Conservation (phyloP, 257 asterid species). For the Penstemon barbatus region DNA sequence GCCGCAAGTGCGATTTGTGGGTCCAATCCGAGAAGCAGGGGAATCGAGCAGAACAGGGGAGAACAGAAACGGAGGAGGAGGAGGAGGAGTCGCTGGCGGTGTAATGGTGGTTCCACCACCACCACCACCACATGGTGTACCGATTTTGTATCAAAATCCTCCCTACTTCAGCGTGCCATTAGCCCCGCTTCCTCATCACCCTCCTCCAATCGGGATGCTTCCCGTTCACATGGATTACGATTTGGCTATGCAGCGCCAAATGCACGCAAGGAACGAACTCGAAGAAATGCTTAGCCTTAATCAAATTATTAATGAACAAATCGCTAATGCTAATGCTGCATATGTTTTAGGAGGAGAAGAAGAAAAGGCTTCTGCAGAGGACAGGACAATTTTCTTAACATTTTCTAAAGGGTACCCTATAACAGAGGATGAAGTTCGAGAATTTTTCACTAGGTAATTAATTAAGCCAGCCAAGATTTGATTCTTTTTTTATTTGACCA, state of each 20-base stretch:
- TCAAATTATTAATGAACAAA: not conserved
- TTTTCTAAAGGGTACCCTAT: constrained; percentile 78
- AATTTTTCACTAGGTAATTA: constrained; percentile 60
- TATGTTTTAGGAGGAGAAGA: constrained; percentile 15
- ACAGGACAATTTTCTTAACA: constrained; percentile 70
- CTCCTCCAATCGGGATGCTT: not conserved
- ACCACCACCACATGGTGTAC: too few relatives aligned
- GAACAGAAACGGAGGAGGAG: not conserved
- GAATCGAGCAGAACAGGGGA: constrained; percentile 28
- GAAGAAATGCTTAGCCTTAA: constrained; percentile 26
- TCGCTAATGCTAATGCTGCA: not conserved
- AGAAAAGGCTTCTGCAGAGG: constrained; percentile 43
- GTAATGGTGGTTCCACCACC: not conserved
- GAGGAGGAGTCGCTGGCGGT: not conserved
- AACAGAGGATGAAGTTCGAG: constrained; percentile 48
- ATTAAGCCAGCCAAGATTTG: not conserved
- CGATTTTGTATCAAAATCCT: not conserved
- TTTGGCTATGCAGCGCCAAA: constrained; percentile 11
- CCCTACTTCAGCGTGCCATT: constrained; percentile 19
- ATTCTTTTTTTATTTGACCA: not conserved
- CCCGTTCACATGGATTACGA: constrained; percentile 31
- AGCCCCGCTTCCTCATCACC: constrained; percentile 13
- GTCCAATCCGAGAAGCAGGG: constrained; percentile 16
- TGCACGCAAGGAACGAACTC: constrained; percentile 13
- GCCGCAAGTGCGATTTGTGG: too few relatives aligned